Percentiles rank a stretch among this genome's conserved stretches.
Conservation (phyloP, 164 flowering plant genomes). For the Macadamia integrifolia region DNA sequence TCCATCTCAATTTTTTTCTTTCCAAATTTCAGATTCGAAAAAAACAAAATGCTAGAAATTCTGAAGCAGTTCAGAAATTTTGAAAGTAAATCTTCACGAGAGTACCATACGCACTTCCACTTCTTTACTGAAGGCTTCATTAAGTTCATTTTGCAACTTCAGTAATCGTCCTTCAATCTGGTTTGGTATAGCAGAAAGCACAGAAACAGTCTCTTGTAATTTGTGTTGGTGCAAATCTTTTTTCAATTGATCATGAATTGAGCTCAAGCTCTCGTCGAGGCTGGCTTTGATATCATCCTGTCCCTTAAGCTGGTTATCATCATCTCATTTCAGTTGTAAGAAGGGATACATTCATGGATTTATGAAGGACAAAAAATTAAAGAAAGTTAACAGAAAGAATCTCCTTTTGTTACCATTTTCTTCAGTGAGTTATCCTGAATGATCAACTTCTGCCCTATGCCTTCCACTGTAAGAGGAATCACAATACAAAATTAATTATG, state of each 20-base stretch:
- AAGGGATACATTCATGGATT: constrained; percentile 3
- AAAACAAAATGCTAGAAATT: neutral
- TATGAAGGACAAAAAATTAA: constrained; percentile 2
- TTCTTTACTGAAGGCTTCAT: constrained; percentile 39
- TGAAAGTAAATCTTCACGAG: too few relatives aligned
- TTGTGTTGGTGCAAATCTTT: constrained; percentile 35
- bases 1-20: neutral
- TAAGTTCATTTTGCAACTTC: constrained; percentile 43
- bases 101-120: constrained; percentile 37
- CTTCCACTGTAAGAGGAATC: constrained; percentile 51
- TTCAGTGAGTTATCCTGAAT: constrained; percentile 54
- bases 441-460: constrained; percentile 57
- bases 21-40: neutral
- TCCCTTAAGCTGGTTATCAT: constrained; percentile 51
- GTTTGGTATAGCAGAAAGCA: constrained; percentile 47
- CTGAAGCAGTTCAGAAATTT: too few relatives aligned
- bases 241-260: constrained; percentile 44
- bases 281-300: constrained; percentile 62
- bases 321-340: constrained; percentile 11
- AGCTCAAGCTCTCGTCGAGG: constrained; percentile 48
- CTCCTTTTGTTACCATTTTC: constrained; percentile 46
- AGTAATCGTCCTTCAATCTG: constrained; percentile 34
- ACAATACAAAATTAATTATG: constrained; percentile 2
- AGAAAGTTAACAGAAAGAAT: neutral
- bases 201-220: constrained; percentile 32